Conservation (phyloP, 164 flowering plant species). For the Houttuynia cordata region DNA sequence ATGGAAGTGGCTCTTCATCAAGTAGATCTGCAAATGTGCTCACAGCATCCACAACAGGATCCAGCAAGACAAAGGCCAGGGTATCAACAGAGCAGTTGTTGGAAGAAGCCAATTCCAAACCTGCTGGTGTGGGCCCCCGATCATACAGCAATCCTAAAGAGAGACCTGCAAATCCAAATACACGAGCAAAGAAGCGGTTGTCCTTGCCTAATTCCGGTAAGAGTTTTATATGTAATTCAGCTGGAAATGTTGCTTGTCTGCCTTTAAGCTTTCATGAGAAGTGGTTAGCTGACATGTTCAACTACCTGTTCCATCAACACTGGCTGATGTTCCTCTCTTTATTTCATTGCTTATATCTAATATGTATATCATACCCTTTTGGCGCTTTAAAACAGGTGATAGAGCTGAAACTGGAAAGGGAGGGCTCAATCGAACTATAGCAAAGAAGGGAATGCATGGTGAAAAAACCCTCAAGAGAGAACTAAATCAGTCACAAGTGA, state of each 20-base stretch:
- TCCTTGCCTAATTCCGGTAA: conserved; percentile 68
- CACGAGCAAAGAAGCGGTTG: conserved; percentile 49
- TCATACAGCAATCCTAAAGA: conserved; percentile 85
- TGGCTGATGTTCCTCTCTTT: neutral
- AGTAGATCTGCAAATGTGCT: conserved; percentile 32
- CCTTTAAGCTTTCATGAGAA: neutral
- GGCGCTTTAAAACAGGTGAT: neutral
- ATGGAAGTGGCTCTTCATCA: conserved; percentile 62
- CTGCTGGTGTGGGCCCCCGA: conserved; percentile 27
- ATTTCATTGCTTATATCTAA: neutral
- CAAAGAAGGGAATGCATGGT: neutral
- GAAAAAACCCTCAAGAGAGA: neutral
- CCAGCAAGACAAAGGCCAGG: conserved; percentile 40
- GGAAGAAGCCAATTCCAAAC: conserved; percentile 43
- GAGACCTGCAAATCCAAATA: conserved; percentile 37
- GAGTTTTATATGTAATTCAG: conserved; percentile 1
- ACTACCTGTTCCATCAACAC: neutral
- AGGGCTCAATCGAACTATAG: neutral
- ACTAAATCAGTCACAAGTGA: neutral
- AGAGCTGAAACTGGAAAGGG: neutral
- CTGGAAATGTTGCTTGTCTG: neutral
- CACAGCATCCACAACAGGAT: conserved; percentile 20
- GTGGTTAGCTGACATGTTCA: neutral
- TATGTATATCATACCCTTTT: neutral
- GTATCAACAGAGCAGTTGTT: conserved; percentile 20